Evolutionary conservation across 1,139 yeast species (phyloP).

Genomic region (Zygoascus hellenicus): DNA sequence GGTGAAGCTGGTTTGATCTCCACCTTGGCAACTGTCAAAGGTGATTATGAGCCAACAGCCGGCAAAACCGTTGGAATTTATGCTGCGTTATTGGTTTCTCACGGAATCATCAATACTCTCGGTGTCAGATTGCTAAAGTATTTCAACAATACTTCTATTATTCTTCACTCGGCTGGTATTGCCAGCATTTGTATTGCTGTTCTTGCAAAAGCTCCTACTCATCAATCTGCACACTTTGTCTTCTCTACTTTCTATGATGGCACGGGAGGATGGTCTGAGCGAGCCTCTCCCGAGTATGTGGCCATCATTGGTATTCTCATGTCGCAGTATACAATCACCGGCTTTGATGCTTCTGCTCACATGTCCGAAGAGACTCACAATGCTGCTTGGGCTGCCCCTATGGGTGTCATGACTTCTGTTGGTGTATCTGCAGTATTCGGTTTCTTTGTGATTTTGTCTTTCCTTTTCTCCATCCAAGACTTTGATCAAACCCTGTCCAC

Average conservation of each 20-base stretch:
- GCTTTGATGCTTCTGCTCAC: conserved; percentile 70
- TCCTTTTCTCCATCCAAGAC: conserved; percentile 58
- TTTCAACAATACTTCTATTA: conserved; percentile 55
- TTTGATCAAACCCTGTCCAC: conserved; percentile 45
- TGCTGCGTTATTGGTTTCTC: conserved; percentile 45
- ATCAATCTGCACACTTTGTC: conserved; percentile 31
- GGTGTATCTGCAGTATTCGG: conserved; percentile 56
- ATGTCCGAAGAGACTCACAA: conserved; percentile 66
- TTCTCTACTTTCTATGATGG: conserved; percentile 29
- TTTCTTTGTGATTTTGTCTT: conserved; percentile 55
- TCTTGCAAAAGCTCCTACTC: conserved; percentile 27
- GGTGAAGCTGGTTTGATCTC: conserved; percentile 53
- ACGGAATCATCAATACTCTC: conserved; percentile 43
- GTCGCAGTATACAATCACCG: conserved; percentile 71
- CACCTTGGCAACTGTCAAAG: conserved; percentile 47
- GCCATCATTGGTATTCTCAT: conserved; percentile 58
- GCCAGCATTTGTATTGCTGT: conserved; percentile 45
- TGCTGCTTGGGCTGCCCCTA: conserved; percentile 56
- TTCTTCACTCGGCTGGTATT: conserved; percentile 50
- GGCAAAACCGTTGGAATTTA: conserved; percentile 51
- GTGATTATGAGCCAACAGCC: conserved; percentile 43
- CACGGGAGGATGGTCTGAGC: conserved; percentile 44
- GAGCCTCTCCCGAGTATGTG: conserved; percentile 12
- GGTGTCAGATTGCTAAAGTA: conserved; percentile 50
- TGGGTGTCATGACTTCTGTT: conserved; percentile 58